phyloP scores from a whole-genome alignment of 345 rosid genomes.

The Noccaea bulbosa region DNA sequence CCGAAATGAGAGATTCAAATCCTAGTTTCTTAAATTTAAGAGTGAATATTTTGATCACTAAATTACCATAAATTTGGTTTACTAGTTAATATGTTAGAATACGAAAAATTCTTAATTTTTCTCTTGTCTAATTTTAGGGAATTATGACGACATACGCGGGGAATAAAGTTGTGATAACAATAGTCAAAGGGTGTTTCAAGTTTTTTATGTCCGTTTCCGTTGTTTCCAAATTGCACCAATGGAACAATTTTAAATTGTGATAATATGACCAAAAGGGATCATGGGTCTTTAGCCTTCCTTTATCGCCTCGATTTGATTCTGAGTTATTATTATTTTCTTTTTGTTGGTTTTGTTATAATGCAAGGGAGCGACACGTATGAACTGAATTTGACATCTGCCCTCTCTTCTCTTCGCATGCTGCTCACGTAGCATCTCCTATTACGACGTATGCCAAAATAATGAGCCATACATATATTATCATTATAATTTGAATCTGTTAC shows the following conservation, averaged over 20 bases:
- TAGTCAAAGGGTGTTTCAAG: too few relatives aligned
- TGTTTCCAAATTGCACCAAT: background rate
- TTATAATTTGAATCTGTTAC: background rate
- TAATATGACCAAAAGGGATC: conserved; percentile 14
- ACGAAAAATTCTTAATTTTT: background rate
- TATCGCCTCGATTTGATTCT: conserved; percentile 35
- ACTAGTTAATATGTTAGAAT: background rate
- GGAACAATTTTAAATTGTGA: background rate
- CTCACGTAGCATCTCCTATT: conserved; percentile 42
- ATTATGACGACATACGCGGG: too few relatives aligned
- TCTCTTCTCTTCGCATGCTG: conserved; percentile 41
- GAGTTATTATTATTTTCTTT: background rate
- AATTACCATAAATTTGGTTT: background rate
- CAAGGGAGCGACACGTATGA: conserved; percentile 32
- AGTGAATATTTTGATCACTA: background rate
- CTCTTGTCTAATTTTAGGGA: too few relatives aligned
- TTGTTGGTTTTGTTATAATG: conserved; percentile 16
- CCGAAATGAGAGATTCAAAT: background rate
- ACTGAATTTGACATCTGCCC: conserved; percentile 41
- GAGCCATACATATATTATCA: background rate
- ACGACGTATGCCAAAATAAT: conserved; percentile 17
- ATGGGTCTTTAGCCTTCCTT: conserved; percentile 37
- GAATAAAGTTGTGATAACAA: too few relatives aligned
- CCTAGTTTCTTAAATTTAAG: background rate
- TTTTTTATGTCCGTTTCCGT: background rate